Evolutionary conservation across 371 early-diverging fungal genomes (phyloP).

Genomic region (Zancudomyces culisetae): DNA sequence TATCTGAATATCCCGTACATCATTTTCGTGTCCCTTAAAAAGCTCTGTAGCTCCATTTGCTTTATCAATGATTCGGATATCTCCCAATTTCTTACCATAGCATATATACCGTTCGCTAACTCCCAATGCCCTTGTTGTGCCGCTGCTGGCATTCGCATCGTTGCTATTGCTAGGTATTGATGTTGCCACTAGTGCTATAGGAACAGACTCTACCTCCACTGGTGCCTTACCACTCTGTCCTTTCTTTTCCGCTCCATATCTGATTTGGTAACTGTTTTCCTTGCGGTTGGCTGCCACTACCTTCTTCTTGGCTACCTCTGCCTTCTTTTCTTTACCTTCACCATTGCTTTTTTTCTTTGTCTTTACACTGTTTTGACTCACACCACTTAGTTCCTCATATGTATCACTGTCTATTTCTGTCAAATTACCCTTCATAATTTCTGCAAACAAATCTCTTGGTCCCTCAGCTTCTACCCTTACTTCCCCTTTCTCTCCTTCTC

Average conservation of each 20-base stretch:
- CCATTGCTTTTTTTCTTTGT: neutral
- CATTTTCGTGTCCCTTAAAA: neutral
- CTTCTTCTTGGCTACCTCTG: neutral
- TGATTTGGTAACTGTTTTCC: too few species aligned
- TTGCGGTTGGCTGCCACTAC: too few species aligned
- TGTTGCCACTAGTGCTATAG: neutral
- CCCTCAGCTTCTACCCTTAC: neutral
- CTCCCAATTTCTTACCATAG: constrained; percentile 1
- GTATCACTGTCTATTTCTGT: neutral
- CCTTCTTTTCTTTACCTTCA: neutral
- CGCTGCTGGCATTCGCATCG: too few species aligned
- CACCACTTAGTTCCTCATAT: neutral
- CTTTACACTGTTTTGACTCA: neutral
- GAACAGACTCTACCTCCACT: neutral
- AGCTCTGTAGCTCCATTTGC: neutral
- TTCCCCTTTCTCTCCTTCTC: neutral
- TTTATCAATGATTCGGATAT: neutral
- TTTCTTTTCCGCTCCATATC: too few species aligned
- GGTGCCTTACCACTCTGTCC: too few species aligned
- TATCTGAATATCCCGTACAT: neutral
- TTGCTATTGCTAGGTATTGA: too few species aligned
- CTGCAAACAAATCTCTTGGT: neutral
- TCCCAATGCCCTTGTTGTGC: neutral
- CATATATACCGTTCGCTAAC: neutral
- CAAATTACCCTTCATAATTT: neutral